A percentile compares a stretch with the other conserved stretches of the same genome.
phyloP scores from a whole-genome alignment of 2,329 filamentous ascomycete genomes.

The Leptosphaerulina australis region DNA sequence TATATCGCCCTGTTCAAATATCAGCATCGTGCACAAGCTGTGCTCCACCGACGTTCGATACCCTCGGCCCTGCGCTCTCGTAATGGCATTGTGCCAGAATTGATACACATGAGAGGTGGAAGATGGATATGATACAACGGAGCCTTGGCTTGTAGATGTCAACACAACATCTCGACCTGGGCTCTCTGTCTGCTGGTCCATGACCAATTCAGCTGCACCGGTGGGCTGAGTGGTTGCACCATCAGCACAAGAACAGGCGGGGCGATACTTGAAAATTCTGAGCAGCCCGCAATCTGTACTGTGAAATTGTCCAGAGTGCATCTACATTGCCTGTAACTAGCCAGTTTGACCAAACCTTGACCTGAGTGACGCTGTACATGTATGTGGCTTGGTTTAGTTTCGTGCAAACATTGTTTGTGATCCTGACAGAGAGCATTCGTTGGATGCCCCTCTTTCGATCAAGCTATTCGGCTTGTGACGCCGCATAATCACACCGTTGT shows the following conservation, averaged over 20 bases:
- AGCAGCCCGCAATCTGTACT: background rate
- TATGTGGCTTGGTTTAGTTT: background rate
- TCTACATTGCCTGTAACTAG: slow-evolving; percentile 6
- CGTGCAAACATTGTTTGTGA: slow-evolving; percentile 5
- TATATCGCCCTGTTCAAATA: background rate
- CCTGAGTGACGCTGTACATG: background rate
- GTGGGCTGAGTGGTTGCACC: too few species aligned
- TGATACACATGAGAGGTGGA: background rate
- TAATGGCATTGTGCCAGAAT: background rate
- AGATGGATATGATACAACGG: background rate
- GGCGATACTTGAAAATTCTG: slow-evolving; percentile 2
- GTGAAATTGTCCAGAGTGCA: background rate
- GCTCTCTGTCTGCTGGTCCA: too few species aligned
- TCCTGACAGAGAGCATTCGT: background rate
- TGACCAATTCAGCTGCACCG: too few species aligned
- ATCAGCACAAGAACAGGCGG: slow-evolving; percentile 1
- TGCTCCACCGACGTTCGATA: background rate
- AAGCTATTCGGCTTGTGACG: slow-evolving; percentile 5
- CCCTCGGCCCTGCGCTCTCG: background rate
- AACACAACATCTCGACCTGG: background rate
- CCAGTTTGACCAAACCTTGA: background rate
- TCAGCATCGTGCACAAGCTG: background rate
- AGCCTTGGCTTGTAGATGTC: background rate
- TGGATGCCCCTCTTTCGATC: slow-evolving; percentile 2
- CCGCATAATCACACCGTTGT: slow-evolving; percentile 10